phyloP scores from a whole-genome alignment of 345 rosid genomes.

The Hibiscus trionum region DNA sequence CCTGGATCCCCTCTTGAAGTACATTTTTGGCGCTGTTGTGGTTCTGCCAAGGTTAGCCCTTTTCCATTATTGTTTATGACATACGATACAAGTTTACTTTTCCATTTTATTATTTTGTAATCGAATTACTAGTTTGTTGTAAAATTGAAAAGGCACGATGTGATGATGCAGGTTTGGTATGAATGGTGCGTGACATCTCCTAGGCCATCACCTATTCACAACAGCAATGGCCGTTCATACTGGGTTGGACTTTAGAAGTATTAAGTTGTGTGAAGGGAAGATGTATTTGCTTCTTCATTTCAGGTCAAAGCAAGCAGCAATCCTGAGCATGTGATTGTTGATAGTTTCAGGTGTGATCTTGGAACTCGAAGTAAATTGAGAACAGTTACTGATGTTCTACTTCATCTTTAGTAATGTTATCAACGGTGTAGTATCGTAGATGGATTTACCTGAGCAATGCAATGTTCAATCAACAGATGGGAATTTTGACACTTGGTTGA shows the following conservation, averaged over 20 bases:
- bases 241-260: conserved; percentile 81
- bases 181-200: conserved; percentile 90
- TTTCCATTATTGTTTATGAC: not conserved
- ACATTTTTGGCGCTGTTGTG: conserved; percentile 88
- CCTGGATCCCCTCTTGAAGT: conserved; percentile 68
- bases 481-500: not conserved
- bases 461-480: not conserved
- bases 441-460: not conserved
- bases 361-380: not conserved
- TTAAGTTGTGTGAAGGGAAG: not conserved
- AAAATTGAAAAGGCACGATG: not conserved
- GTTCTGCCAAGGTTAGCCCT: conserved; percentile 59
- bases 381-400: not conserved
- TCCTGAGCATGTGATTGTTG: not conserved
- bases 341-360: not conserved
- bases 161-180: conserved; percentile 75
- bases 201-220: conserved; percentile 57
- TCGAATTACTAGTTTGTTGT: not conserved
- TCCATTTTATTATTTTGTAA: not conserved
- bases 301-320: not conserved
- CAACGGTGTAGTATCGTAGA: not conserved
- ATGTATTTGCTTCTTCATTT: not conserved
- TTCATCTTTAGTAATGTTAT: not conserved
- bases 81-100: not conserved
- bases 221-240: conserved; percentile 89